phyloP scores from a whole-genome alignment of 2,329 filamentous ascomycete genomes.

The Fusarium avenaceum region DNA sequence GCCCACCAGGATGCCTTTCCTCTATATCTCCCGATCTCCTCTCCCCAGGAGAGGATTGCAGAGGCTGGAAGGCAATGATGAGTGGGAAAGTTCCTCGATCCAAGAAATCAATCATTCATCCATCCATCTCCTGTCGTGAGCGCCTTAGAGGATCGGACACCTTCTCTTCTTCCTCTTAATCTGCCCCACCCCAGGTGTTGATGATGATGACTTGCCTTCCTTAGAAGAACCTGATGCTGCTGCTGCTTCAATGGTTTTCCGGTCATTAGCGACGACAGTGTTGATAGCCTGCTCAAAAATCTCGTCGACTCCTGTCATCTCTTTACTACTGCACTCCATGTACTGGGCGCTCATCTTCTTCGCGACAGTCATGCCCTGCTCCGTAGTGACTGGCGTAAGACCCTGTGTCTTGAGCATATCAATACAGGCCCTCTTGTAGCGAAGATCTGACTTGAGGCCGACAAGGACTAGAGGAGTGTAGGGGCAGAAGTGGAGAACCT shows the following conservation, averaged over 20 bases:
- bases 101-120: slow-evolving; percentile 37
- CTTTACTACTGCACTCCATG: slow-evolving; percentile 99
- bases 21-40: slow-evolving; percentile 28
- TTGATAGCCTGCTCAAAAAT: slow-evolving; percentile 94
- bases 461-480: slow-evolving; percentile 96
- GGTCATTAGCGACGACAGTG: slow-evolving; percentile 86
- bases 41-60: slow-evolving; percentile 37
- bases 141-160: slow-evolving; percentile 79
- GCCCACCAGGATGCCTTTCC: slow-evolving; percentile 36
- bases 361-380: slow-evolving; percentile 89
- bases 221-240: slow-evolving; percentile 56
- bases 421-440: slow-evolving; percentile 95
- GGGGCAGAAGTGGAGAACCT: slow-evolving; percentile 98
- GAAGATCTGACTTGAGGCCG: slow-evolving; percentile 96
- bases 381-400: slow-evolving; percentile 90
- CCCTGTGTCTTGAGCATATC: slow-evolving; percentile 99
- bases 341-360: slow-evolving; percentile 95
- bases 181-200: slow-evolving; percentile 60
- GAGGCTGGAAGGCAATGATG: slow-evolving; percentile 30
- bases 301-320: slow-evolving; percentile 95
- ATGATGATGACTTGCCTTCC: slow-evolving; percentile 56
- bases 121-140: slow-evolving; percentile 26
- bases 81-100: slow-evolving; percentile 35
- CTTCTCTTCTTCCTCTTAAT: slow-evolving; percentile 86
- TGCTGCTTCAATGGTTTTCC: slow-evolving; percentile 70